A percentile compares a stretch with the other conserved stretches of the same genome.
Evolutionary conservation across 192 early-diverging fungal genomes (phyloP).

Genomic region (Podila horticola): DNA sequence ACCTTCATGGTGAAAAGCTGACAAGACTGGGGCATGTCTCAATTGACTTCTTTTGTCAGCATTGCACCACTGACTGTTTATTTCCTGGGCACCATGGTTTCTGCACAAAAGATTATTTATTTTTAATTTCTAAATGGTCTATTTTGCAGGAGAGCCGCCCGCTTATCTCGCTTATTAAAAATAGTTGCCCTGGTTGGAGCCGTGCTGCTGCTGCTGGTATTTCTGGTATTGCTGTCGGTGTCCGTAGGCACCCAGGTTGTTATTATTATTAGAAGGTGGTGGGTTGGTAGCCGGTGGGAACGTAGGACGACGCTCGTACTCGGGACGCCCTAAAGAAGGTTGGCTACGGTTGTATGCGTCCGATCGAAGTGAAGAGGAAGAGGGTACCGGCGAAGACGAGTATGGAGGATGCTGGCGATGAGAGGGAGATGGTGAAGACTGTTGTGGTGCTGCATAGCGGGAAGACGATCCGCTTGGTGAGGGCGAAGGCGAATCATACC

Average conservation of each 20-base stretch:
- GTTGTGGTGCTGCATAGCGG: neutral
- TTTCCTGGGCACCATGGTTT: no score
- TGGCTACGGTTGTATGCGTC: constrained; percentile 16
- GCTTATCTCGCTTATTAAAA: constrained; percentile 11
- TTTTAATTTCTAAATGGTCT: no score
- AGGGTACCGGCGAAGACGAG: constrained; percentile 2
- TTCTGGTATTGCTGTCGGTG: constrained; percentile 27
- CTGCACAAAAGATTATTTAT: no score
- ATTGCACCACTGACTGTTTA: no score
- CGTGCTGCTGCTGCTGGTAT: constrained; percentile 12
- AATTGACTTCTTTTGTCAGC: no score
- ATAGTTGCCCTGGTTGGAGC: constrained; percentile 24
- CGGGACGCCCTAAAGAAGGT: constrained; percentile 13
- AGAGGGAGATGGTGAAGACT: neutral
- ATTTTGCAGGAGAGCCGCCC: no score
- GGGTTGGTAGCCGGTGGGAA: constrained; percentile 15
- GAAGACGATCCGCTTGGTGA: neutral
- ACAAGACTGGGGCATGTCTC: no score
- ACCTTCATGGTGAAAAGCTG: no score
- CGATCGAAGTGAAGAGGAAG: neutral
- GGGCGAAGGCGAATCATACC: constrained; percentile 29
- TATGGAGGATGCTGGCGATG: constrained; percentile 6
- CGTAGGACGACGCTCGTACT: constrained; percentile 22
- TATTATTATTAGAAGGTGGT: constrained; percentile 9
- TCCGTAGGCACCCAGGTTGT: constrained; percentile 30